A percentile compares a stretch with the other conserved stretches of the same genome.
phyloP scores from a whole-genome alignment of 2,329 filamentous ascomycete species.

The Zasmidium cellare region DNA sequence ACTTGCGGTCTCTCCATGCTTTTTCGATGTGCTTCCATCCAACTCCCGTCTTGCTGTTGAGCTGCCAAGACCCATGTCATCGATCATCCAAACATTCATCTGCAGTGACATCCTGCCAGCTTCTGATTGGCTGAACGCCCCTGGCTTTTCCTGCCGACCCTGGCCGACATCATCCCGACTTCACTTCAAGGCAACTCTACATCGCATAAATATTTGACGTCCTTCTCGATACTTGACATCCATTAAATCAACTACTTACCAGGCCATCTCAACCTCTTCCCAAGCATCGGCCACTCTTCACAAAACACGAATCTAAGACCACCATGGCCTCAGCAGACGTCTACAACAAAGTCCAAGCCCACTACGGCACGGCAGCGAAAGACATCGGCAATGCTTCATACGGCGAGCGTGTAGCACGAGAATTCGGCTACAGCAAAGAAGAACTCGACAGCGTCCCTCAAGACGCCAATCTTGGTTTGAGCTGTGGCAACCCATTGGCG shows the following conservation, averaged over 20 bases:
- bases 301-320: not conserved
- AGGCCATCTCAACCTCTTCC: not conserved
- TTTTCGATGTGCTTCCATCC: too few species aligned
- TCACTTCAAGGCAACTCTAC: not conserved
- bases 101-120: not conserved
- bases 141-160: not conserved
- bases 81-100: not conserved
- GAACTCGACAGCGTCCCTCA: constrained; percentile 9
- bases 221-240: not conserved
- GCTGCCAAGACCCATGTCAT: not conserved
- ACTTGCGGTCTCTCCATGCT: too few species aligned
- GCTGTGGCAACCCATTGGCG: constrained; percentile 12
- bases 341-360: constrained; percentile 4
- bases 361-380: constrained; percentile 7
- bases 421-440: constrained; percentile 8
- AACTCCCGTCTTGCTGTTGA: not conserved
- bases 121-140: not conserved
- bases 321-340: constrained; percentile 2
- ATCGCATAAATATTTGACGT: not conserved
- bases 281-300: not conserved
- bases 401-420: constrained; percentile 2
- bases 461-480: constrained; percentile 11
- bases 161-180: not conserved
- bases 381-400: constrained; percentile 4
- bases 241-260: not conserved